Base-by-base conservation (phyloP, 805 yeast genomes). In the Metschnikowia dekortorum region DNA sequence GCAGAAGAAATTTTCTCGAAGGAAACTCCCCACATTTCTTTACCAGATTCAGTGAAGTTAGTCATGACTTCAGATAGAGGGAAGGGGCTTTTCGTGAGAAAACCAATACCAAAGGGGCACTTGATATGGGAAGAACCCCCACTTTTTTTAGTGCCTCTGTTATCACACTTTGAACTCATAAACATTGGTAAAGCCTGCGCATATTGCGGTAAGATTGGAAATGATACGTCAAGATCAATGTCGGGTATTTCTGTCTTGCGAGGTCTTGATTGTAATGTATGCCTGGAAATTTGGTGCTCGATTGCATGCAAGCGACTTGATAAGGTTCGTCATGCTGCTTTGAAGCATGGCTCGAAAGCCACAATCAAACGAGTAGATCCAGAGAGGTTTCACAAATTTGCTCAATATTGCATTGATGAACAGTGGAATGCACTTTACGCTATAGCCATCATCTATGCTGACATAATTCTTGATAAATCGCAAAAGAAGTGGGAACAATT, bases 251-350 rank as follows among this genome's bases (percentile, higher is more conserved):
- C 68, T 3, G 59, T 73, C 8, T 62, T 76, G 44, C 68, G 64
- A 39, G 83, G 85, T n/a, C 68, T 84, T 44, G 85, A 83, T 55
- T 88, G 96, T 67, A 71, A 75, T 46, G 74, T 75, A 13, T 86
- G 92, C 57, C 64, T 75, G 7, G 85, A 82, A 46, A 69, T 82
- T 44, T 88, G 94, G 92, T 88, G 96, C 65, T 76, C 83, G 6
- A 71, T 67, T 44, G 64, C 62, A 8, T 88, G 96, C 69, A 82
- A 83, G 59, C 76, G 74, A 54, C 55, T 18, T 84, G 84, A 58
- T 59, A 65, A 13, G 63, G 78, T 8, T 39, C 44, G 68, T 26
- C 96, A 89, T 62, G 67, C 69, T 1, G 64, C 73, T 2, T 70
- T 84, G 49, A 82, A 83, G 62, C 95, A 89, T 38, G 65, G 65